Percentiles rank a stretch among this genome's conserved stretches.
Evolutionary conservation across 2,329 filamentous ascomycete species (phyloP).

Genomic region (Botrytis squamosa): DNA sequence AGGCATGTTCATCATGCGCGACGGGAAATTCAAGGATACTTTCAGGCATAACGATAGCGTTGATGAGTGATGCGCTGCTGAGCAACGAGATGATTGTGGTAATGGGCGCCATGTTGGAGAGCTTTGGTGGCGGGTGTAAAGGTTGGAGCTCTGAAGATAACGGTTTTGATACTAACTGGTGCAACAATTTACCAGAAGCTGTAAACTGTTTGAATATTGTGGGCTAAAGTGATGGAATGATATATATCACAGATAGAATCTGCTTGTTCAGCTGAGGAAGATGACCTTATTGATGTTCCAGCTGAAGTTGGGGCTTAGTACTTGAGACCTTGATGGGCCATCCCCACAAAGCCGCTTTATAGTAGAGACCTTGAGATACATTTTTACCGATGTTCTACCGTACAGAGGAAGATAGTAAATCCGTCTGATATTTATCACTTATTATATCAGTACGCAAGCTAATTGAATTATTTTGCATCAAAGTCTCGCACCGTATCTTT

Average conservation of each 20-base stretch:
- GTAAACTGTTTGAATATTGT: background rate
- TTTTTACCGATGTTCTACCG: constrained; percentile 8
- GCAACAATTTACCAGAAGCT: background rate
- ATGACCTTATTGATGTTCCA: constrained; percentile 19
- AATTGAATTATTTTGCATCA: background rate
- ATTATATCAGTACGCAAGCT: background rate
- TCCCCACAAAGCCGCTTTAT: constrained; percentile 18
- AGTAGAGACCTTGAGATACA: background rate
- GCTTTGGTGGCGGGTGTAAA: constrained; percentile 12
- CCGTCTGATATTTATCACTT: constrained; percentile 4
- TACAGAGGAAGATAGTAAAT: constrained; percentile 12
- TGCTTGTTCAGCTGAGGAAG: background rate
- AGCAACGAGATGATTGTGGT: constrained; percentile 28
- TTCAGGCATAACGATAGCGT: constrained; percentile 26
- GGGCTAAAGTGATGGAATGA: background rate
- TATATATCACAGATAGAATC: constrained; percentile 3
- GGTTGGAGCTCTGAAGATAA: background rate
- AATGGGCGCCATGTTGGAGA: constrained; percentile 29
- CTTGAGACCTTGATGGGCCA: background rate
- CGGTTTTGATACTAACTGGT: background rate
- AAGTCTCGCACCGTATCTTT: background rate
- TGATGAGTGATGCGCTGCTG: constrained; percentile 25
- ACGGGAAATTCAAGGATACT: constrained; percentile 12
- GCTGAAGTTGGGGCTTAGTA: constrained; percentile 19
- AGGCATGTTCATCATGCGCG: background rate